Evolutionary conservation across 208 protist genomes (phyloP).

Genomic region (Acanthamoeba sp.): DNA sequence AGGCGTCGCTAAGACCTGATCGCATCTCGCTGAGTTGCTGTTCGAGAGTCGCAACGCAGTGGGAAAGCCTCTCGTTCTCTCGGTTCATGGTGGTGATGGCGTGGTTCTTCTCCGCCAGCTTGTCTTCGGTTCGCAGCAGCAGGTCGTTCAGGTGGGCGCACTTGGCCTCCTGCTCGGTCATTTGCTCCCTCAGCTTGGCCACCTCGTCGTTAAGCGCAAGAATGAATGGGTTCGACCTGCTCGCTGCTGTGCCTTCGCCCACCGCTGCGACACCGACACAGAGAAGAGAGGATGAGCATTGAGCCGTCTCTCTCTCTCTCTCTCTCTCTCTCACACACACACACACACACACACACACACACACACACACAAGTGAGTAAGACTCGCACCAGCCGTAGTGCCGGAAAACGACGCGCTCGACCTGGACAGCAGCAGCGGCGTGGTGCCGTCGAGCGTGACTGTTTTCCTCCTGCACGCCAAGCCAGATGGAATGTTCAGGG

Average conservation of each 20-base stretch:
- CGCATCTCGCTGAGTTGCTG: background rate
- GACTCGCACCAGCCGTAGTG: too few relatives aligned
- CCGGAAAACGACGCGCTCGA: too few relatives aligned
- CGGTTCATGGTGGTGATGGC: background rate
- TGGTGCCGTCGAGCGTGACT: background rate
- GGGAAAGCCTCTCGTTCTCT: background rate
- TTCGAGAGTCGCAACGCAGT: background rate
- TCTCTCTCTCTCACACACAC: too few relatives aligned
- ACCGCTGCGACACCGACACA: background rate
- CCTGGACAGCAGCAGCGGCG: too few relatives aligned
- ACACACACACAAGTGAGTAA: too few relatives aligned
- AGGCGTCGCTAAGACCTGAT: background rate
- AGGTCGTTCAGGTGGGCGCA: background rate
- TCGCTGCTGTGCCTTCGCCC: background rate
- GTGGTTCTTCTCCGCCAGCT: background rate
- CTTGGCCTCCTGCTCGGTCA: conserved; percentile 2
- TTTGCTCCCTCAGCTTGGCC: background rate
- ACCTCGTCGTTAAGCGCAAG: background rate
- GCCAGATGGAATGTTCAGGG: background rate
- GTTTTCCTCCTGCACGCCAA: background rate
- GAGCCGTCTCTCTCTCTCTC: too few relatives aligned
- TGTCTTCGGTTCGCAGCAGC: background rate
- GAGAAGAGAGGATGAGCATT: too few relatives aligned
- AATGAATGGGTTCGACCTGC: background rate
- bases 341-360: too few relatives aligned